A percentile compares a stretch with the other conserved stretches of the same genome.
phyloP scores from a whole-genome alignment of 257 asterid genomes.

The Cynanchum wilfordii region DNA sequence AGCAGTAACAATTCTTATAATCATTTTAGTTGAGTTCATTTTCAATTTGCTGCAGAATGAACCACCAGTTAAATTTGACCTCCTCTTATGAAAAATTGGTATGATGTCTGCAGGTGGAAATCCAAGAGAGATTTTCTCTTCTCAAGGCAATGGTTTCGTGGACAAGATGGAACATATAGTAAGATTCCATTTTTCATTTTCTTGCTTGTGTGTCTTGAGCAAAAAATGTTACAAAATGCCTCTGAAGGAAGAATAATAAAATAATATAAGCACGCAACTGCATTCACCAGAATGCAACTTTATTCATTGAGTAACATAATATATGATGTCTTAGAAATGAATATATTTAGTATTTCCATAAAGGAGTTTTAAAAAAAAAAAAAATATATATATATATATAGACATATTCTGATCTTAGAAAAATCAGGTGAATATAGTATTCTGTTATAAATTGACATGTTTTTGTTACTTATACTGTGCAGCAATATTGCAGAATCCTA shows the following conservation, averaged over 20 bases:
- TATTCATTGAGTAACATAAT: not conserved
- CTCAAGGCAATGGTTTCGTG: conserved; percentile 97
- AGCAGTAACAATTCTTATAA: not conserved
- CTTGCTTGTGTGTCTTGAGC: not conserved
- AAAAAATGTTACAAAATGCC: not conserved
- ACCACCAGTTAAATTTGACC: conserved; percentile 8
- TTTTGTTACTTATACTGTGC: conserved; percentile 27
- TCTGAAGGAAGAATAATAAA: not conserved
- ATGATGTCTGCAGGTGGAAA: conserved; percentile 70
- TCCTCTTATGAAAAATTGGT: conserved; percentile 17
- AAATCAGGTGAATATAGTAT: not conserved
- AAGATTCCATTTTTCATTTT: conserved; percentile 27
- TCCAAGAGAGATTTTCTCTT: conserved; percentile 85
- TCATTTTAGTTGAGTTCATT: not conserved
- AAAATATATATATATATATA: not conserved
- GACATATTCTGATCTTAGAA: not conserved
- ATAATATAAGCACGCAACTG: not conserved
- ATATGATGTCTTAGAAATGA: not conserved
- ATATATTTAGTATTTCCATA: not conserved
- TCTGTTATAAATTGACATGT: not conserved
- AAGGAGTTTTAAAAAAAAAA: too few species aligned
- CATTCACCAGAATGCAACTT: not conserved
- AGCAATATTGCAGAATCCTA: conserved; percentile 96
- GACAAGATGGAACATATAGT: conserved; percentile 98
- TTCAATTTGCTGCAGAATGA: not conserved